Evolutionary conservation across 2,329 filamentous ascomycete species (phyloP).

Genomic region (Beauveria sp.): DNA sequence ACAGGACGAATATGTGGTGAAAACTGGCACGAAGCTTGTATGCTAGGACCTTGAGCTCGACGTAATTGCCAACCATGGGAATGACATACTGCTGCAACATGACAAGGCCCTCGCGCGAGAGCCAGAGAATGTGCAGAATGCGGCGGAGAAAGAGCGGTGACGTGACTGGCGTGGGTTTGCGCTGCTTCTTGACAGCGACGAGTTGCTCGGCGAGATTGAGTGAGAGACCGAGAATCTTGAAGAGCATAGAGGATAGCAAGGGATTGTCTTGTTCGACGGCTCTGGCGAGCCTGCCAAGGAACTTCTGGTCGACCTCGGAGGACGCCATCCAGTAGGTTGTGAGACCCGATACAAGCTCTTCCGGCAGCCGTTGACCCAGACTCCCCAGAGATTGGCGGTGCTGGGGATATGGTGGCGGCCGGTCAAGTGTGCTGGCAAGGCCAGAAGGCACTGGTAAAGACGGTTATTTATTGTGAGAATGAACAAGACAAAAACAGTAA

Average conservation of each 20-base stretch:
- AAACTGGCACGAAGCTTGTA: conserved; percentile 92
- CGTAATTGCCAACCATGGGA: conserved; percentile 71
- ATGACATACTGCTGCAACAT: conserved; percentile 84
- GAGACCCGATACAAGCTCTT: conserved; percentile 4
- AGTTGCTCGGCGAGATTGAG: conserved; percentile 81
- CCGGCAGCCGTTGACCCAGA: background rate
- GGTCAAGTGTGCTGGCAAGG: conserved; percentile 4
- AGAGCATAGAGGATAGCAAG: conserved; percentile 73
- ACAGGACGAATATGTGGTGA: conserved; percentile 93
- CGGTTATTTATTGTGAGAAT: background rate
- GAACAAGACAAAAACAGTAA: background rate
- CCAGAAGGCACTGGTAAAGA: conserved; percentile 8
- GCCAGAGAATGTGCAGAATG: conserved; percentile 87
- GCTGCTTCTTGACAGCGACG: conserved; percentile 72
- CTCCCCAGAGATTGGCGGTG: background rate
- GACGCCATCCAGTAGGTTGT: conserved; percentile 65
- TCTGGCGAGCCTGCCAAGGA: conserved; percentile 81
- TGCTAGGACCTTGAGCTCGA: conserved; percentile 79
- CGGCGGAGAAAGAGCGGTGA: conserved; percentile 75
- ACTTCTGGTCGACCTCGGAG: conserved; percentile 96
- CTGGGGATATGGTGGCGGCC: background rate
- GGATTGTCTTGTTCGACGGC: conserved; percentile 70
- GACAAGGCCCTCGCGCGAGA: conserved; percentile 81
- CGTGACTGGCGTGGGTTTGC: conserved; percentile 70
- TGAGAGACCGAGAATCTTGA: conserved; percentile 85